Evolutionary conservation across 2,329 filamentous ascomycete species (phyloP).

Genomic region (Zasmidium angulare): DNA sequence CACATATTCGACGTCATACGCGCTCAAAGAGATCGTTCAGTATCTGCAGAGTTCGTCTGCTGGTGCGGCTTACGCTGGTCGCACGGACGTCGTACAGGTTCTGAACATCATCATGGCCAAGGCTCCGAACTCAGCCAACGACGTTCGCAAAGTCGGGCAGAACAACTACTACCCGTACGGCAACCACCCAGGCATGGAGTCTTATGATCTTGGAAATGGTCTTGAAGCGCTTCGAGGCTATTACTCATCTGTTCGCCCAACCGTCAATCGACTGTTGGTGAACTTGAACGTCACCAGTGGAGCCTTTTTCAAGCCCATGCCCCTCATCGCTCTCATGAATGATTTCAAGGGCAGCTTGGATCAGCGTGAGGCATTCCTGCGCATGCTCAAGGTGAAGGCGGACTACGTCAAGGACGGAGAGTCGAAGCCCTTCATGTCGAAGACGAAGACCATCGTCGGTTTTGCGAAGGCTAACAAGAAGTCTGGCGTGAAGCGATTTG

Average conservation of each 20-base stretch:
- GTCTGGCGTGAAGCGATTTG: constrained; percentile 23
- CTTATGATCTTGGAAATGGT: constrained; percentile 48
- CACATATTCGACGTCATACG: constrained; percentile 36
- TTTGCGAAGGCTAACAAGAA: constrained; percentile 40
- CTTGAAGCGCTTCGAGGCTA: constrained; percentile 61
- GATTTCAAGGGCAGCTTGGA: constrained; percentile 29
- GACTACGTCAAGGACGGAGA: constrained; percentile 26
- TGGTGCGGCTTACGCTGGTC: constrained; percentile 41
- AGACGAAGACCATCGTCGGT: constrained; percentile 48
- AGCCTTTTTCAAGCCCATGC: constrained; percentile 54
- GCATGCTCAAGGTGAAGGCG: constrained; percentile 31
- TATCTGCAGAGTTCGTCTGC: constrained; percentile 41
- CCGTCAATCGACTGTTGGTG: constrained; percentile 57
- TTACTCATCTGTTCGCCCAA: constrained; percentile 61
- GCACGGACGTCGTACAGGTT: constrained; percentile 55
- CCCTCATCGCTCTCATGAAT: constrained; percentile 35
- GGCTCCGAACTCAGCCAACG: constrained; percentile 42
- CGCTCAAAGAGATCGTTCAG: constrained; percentile 44
- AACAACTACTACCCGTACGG: constrained; percentile 55
- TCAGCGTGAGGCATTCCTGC: constrained; percentile 28
- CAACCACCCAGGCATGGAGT: constrained; percentile 33
- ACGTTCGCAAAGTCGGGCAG: constrained; percentile 49
- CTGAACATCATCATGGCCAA: constrained; percentile 59
- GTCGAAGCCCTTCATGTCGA: constrained; percentile 22
- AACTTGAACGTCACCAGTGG: constrained; percentile 64